Evolutionary conservation across 208 protist genomes (phyloP).

Genomic region (Strigomonas culicis): DNA sequence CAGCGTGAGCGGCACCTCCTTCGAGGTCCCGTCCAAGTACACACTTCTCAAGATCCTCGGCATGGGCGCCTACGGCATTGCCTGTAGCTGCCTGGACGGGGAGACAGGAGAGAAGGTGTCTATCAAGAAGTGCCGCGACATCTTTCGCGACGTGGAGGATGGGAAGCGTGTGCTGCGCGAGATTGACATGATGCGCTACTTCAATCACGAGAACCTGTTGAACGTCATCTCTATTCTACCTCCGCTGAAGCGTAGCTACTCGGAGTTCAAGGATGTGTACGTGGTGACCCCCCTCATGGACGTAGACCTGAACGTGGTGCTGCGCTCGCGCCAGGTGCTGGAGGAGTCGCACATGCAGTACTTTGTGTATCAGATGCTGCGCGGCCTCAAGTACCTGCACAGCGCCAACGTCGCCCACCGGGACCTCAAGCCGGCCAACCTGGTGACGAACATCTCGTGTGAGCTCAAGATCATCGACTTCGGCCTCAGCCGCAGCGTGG

Average conservation of each 20-base stretch:
- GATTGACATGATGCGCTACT: conserved; percentile 91
- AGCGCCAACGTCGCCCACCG: conserved; percentile 88
- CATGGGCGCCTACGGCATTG: conserved; percentile 96
- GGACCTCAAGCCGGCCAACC: conserved; percentile 94
- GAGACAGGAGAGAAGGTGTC: conserved; percentile 83
- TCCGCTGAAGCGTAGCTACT: conserved; percentile 77
- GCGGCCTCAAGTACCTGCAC: conserved; percentile 89
- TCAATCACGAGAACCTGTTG: conserved; percentile 92
- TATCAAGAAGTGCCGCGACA: conserved; percentile 89
- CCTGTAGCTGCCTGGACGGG: conserved; percentile 88
- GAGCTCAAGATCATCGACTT: conserved; percentile 98
- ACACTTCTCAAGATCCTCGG: conserved; percentile 89
- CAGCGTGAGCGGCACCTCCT: conserved; percentile 74
- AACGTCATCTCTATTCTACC: conserved; percentile 94
- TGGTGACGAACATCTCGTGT: conserved; percentile 90
- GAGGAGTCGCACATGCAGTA: conserved; percentile 84
- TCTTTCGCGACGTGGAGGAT: conserved; percentile 89
- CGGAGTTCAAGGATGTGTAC: conserved; percentile 93
- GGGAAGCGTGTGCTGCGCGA: conserved; percentile 92
- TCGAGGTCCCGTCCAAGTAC: conserved; percentile 78
- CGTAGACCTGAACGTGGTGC: conserved; percentile 95
- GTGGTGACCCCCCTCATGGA: conserved; percentile 97
- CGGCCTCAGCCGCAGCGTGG: conserved; percentile 92
- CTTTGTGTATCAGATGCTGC: conserved; percentile 87
- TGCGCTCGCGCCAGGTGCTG: conserved; percentile 89